A percentile compares a stretch with the other conserved stretches of the same genome.
These are phyloP conservation scores for Aegilops longissima DNA, from an alignment of 176 grass and related monocot genomes.

Conservation along the genomic window DNA sequence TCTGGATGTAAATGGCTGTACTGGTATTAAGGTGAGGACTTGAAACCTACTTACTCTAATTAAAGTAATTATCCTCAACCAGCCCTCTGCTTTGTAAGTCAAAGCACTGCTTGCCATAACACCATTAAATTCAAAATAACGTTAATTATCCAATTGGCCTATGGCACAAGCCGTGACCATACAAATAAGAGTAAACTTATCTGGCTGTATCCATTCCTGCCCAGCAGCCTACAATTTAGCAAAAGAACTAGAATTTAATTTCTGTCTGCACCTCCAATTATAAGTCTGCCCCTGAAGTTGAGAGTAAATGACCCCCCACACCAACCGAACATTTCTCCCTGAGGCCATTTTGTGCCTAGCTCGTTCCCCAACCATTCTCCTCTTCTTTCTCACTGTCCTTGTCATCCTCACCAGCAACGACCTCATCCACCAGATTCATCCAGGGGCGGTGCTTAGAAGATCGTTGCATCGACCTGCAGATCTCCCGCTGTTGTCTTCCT, in stretches of 20 bases:
- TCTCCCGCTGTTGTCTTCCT: too few species aligned
- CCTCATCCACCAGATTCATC: too few species aligned
- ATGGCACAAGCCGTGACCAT: neutral
- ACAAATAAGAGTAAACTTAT: neutral
- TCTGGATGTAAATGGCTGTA: constrained; percentile 91
- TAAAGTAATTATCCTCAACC: neutral
- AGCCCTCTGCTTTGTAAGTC: neutral
- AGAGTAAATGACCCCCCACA: too few species aligned
- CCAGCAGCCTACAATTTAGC: neutral
- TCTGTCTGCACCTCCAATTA: neutral
- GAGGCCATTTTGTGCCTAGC: too few species aligned
- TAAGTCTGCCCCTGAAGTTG: too few species aligned
- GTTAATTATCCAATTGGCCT: neutral
- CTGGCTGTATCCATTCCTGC: neutral
- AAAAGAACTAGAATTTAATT: neutral
- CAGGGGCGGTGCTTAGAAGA: too few species aligned
- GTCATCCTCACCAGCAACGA: too few species aligned
- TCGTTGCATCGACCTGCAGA: too few species aligned
- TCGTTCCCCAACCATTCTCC: too few species aligned
- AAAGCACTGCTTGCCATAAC: neutral
- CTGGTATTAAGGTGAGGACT: constrained; percentile 69
- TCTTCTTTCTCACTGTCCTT: too few species aligned
- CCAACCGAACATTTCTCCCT: too few species aligned
- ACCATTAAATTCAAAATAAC: neutral
- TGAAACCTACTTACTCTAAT: neutral